A percentile compares a stretch with the other conserved stretches of the same genome.
Evolutionary conservation across 768 basidiomycete species (phyloP).

Genomic region (Lyophyllum atratum): DNA sequence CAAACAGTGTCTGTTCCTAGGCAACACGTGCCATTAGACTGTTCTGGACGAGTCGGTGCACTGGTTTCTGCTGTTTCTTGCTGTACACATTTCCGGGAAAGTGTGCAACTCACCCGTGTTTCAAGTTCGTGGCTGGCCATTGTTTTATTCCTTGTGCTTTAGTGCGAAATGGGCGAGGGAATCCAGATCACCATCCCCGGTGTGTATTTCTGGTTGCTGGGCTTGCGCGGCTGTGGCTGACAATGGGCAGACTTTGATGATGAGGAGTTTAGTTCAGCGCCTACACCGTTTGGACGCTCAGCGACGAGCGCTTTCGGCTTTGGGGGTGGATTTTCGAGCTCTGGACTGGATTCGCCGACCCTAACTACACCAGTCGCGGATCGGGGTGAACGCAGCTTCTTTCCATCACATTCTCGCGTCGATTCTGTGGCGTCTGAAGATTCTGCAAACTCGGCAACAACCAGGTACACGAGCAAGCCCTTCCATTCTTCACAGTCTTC

Average conservation of each 20-base stretch:
- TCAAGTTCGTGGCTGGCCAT: constrained; percentile 20
- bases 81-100: constrained; percentile 17
- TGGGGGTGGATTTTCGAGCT: constrained; percentile 42
- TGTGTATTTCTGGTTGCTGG: constrained; percentile 25
- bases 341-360: constrained; percentile 70
- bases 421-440: constrained; percentile 81
- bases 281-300: constrained; percentile 72
- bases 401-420: constrained; percentile 67
- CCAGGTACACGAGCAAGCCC: constrained; percentile 52
- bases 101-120: constrained; percentile 1
- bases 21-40: constrained; percentile 12
- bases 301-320: constrained; percentile 44
- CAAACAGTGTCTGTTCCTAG: constrained; percentile 10
- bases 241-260: constrained; percentile 70
- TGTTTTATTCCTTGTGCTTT: constrained; percentile 1
- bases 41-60: constrained; percentile 3
- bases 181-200: constrained; percentile 72
- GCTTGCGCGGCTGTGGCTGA: constrained; percentile 10
- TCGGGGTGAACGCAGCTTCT: constrained; percentile 60
- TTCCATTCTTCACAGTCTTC: constrained; percentile 79
- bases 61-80: constrained; percentile 4
- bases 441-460: constrained; percentile 62
- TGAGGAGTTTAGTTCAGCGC: constrained; percentile 61
- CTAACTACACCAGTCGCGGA: constrained; percentile 54
- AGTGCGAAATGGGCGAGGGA: constrained; percentile 41